Conservation (phyloP, 495 filamentous ascomycete species). For the Hyphodiscus hymeniophilus region DNA sequence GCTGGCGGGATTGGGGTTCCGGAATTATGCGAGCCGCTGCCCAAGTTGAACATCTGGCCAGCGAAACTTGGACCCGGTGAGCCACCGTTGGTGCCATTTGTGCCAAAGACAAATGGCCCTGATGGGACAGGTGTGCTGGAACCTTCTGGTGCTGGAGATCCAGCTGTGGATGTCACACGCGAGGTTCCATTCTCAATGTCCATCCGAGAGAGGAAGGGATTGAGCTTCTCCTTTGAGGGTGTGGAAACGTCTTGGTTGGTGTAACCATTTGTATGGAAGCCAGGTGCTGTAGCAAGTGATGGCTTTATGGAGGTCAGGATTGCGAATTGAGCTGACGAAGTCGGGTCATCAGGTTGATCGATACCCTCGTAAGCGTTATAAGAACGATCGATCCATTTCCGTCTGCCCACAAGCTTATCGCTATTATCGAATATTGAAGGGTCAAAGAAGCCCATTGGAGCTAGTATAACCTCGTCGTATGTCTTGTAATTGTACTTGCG, state of each 20-base stretch:
- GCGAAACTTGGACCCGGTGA: constrained; percentile 31
- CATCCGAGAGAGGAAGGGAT: constrained; percentile 44
- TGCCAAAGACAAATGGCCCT: constrained; percentile 39
- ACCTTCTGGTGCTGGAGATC: constrained; percentile 77
- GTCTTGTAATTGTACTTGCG: constrained; percentile 88
- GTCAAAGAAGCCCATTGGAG: constrained; percentile 84
- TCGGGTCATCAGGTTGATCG: constrained; percentile 78
- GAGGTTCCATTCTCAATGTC: constrained; percentile 47
- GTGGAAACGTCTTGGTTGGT: constrained; percentile 33
- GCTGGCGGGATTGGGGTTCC: constrained; percentile 22
- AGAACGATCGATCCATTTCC: constrained; percentile 72
- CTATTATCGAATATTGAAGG: constrained; percentile 77
- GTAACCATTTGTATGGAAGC: constrained; percentile 10
- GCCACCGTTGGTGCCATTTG: constrained; percentile 34
- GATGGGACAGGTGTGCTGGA: constrained; percentile 57
- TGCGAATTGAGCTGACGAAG: constrained; percentile 74
- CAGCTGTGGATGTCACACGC: constrained; percentile 75
- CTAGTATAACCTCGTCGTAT: constrained; percentile 87
- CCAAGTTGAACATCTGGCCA: constrained; percentile 19
- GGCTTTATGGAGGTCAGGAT: constrained; percentile 65
- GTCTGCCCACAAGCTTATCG: constrained; percentile 66
- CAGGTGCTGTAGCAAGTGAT: constrained; percentile 30
- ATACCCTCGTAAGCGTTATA: constrained; percentile 79
- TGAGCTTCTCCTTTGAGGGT: constrained; percentile 43
- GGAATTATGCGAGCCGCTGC: constrained; percentile 23